Evolutionary conservation across 345 rosid genomes (phyloP).

Genomic region (Salix udensis): DNA sequence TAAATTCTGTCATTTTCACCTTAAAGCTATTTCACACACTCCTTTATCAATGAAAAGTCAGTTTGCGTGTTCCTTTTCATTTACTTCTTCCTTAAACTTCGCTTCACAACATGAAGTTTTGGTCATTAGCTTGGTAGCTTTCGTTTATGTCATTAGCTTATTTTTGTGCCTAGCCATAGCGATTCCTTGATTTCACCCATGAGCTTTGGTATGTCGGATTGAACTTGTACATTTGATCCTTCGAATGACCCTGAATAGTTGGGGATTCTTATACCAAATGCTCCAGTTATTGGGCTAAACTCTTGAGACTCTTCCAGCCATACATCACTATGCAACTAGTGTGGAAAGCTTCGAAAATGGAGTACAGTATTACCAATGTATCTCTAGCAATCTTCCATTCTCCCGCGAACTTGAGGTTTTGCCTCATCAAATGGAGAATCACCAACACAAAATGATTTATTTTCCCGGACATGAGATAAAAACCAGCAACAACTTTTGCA

Average conservation of each 20-base stretch:
- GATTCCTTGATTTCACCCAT: background rate
- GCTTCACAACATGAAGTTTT: background rate
- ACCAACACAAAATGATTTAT: background rate
- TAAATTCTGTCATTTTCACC: no score
- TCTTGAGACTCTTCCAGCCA: background rate
- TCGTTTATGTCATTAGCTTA: background rate
- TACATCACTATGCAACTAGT: no score
- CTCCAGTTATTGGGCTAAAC: background rate
- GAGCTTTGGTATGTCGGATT: background rate
- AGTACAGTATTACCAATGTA: background rate
- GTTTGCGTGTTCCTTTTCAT: background rate
- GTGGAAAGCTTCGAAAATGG: background rate
- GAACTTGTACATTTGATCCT: background rate
- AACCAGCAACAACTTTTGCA: background rate
- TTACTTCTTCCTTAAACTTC: background rate
- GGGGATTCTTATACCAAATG: background rate
- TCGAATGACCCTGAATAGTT: background rate
- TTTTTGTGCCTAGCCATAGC: background rate
- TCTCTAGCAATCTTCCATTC: background rate
- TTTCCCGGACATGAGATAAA: background rate
- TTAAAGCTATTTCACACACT: no score
- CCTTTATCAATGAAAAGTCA: background rate
- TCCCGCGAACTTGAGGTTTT: background rate
- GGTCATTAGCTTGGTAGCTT: background rate
- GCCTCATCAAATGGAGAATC: background rate